Conservation (phyloP, 1,284 basidiomycete species). For the Tetrapyrgos nigripes region DNA sequence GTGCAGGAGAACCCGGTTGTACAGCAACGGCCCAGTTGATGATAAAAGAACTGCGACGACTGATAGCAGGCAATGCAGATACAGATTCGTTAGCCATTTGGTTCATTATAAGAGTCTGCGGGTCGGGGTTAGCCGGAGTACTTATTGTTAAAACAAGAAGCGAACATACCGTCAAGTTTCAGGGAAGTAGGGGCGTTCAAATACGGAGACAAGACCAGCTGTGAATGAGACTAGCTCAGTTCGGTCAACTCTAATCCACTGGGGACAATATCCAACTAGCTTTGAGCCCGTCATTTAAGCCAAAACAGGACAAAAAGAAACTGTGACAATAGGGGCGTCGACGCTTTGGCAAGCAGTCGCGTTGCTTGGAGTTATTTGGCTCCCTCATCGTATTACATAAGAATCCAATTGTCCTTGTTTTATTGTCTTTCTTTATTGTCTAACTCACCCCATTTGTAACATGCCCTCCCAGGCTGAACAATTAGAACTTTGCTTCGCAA, state of each 20-base stretch:
- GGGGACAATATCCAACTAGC: background rate
- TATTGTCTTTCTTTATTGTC: too few relatives aligned
- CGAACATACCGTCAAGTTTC: constrained; percentile 11
- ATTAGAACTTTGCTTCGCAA: too few relatives aligned
- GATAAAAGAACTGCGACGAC: constrained; percentile 47
- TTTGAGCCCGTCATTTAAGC: constrained; percentile 9
- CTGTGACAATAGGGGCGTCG: constrained; percentile 8
- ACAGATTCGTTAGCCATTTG: constrained; percentile 6
- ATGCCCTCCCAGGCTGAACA: too few relatives aligned
- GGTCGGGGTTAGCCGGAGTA: constrained; percentile 5
- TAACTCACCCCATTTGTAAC: too few relatives aligned
- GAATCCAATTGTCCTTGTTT: too few relatives aligned
- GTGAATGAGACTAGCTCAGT: constrained; percentile 8
- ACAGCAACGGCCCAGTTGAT: constrained; percentile 64
- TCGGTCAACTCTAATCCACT: constrained; percentile 5
- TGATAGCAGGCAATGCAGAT: background rate
- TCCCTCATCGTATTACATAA: too few relatives aligned
- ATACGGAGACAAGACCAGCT: background rate
- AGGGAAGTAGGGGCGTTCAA: constrained; percentile 1
- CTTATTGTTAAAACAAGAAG: background rate
- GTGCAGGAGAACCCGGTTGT: constrained; percentile 70
- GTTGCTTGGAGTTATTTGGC: too few relatives aligned
- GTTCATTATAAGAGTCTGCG: constrained; percentile 9
- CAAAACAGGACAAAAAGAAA: constrained; percentile 9
- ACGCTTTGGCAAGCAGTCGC: too few relatives aligned